Evolutionary conservation across 441 rosid genomes (phyloP), one percentile per base, ranked within the genome.

Genomic region (Croton setiger): DNA sequence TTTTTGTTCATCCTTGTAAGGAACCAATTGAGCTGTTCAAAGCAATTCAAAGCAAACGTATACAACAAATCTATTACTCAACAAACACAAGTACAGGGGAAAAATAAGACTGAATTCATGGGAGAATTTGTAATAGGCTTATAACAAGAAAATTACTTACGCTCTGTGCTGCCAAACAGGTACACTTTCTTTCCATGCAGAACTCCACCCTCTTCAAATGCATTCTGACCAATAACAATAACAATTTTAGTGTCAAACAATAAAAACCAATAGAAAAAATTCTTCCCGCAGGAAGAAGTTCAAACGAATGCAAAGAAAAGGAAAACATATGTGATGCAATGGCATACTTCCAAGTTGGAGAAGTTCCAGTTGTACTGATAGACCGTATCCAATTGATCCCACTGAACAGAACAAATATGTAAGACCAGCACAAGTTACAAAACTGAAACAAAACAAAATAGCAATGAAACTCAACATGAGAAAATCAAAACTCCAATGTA

Each of bases 91-190:
- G 4, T 57, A 39, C 10, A 61, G 41, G 47, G 48, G 11, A 44
- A 10, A 37, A 14, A 60, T 7, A 39, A 66, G 12, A 35, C 17
- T 18, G n/a, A 3, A 33, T 31, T 8, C 4, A 31, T 20, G 57
- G 23, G 43, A 60, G 3, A 54, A 14, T 43, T 11, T 39, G 10
- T 27, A 4, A 37, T 43, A 67, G 68, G 31, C 4, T 27, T 27
- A 21, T 55, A 31, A 59, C 49, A 10, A 41, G 35, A 20, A 35
- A 59, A 37, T 9, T 15, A 7, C 97, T 83, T 86, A 96, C 99
- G 97, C 76, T 96, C 99, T n/a, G 99, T 83, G 76, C 87, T 86
- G 58, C 93, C 97, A 54, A 93, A 93, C 72, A 96, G 80, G 83
- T 76, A 96, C 53, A 88, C 97, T 79, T 83, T 91, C 83, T 87